phyloP scores from a whole-genome alignment of 2,329 filamentous ascomycete genomes.

The Plenodomus lindquistii region DNA sequence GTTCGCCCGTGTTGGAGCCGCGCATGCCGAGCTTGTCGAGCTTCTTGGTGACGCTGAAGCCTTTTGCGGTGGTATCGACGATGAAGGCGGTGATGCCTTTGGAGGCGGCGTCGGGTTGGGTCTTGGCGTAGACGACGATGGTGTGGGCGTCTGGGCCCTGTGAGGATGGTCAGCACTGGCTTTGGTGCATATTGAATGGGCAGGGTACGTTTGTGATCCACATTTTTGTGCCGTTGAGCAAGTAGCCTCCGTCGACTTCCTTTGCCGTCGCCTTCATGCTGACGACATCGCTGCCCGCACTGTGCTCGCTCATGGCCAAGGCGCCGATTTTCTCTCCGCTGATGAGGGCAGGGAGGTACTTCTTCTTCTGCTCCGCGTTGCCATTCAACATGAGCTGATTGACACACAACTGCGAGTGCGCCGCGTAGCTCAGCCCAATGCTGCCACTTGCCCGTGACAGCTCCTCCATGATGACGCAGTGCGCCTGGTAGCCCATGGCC shows the following conservation, averaged over 20 bases:
- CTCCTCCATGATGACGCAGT: slow-evolving; percentile 95
- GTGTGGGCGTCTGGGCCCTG: slow-evolving; percentile 84
- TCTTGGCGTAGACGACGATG: slow-evolving; percentile 97
- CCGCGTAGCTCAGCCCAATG: slow-evolving; percentile 89
- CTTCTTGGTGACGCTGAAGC: slow-evolving; percentile 87
- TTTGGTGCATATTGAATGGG: too few relatives aligned
- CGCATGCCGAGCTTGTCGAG: slow-evolving; percentile 99
- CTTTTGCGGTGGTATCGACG: slow-evolving; percentile 69
- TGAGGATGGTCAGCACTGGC: too few relatives aligned
- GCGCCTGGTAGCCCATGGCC: slow-evolving; percentile 93
- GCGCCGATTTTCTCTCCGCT: slow-evolving; percentile 81
- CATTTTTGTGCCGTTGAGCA: slow-evolving; percentile 93
- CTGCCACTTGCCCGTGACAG: slow-evolving; percentile 83
- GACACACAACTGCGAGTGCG: slow-evolving; percentile 93
- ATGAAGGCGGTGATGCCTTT: slow-evolving; percentile 97
- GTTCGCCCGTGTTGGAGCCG: slow-evolving; percentile 92
- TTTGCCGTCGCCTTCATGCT: slow-evolving; percentile 89
- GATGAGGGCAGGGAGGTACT: slow-evolving; percentile 79
- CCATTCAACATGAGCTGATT: slow-evolving; percentile 96
- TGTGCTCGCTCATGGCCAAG: slow-evolving; percentile 92
- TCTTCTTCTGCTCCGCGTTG: slow-evolving; percentile 73
- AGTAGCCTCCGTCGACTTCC: slow-evolving; percentile 79
- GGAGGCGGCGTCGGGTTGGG: slow-evolving; percentile 73
- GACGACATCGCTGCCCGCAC: slow-evolving; percentile 89
- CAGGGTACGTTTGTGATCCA: slow-evolving; percentile 88